Conservation (phyloP, 805 yeast species). For the Tetrapisispora iriomotensis region DNA sequence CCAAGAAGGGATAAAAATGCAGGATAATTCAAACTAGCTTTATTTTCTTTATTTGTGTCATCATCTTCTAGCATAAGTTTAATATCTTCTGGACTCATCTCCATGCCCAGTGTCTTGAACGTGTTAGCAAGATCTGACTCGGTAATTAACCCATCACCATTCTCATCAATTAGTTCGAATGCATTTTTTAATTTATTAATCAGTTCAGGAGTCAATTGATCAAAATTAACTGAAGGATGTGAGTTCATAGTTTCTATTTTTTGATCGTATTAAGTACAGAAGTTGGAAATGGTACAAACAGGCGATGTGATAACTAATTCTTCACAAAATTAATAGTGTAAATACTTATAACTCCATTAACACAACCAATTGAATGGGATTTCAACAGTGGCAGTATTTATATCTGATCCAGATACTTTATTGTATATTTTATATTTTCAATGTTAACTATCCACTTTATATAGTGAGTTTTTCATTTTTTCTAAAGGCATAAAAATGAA, state of each 20-base stretch:
- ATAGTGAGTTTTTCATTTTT: too few species aligned
- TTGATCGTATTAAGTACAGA: too few species aligned
- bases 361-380: too few species aligned
- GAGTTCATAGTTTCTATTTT: neutral
- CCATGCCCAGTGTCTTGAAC: slow-evolving; percentile 44
- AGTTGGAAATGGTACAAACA: too few species aligned
- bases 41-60: slow-evolving; percentile 19
- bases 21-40: slow-evolving; percentile 46
- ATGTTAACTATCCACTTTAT: too few species aligned
- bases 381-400: too few species aligned
- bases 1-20: slow-evolving; percentile 58
- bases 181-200: slow-evolving; percentile 61
- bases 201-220: slow-evolving; percentile 46
- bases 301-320: too few species aligned
- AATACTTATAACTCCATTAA: too few species aligned
- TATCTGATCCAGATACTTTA: too few species aligned
- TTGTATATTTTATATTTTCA: too few species aligned
- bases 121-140: slow-evolving; percentile 45
- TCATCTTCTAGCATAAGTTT: slow-evolving; percentile 39
- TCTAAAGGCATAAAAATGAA: too few species aligned
- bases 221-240: neutral
- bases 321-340: too few species aligned
- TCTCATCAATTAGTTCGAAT: slow-evolving; percentile 72
- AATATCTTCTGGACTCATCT: slow-evolving; percentile 34
- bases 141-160: slow-evolving; percentile 60